Base-by-base conservation (phyloP, 352 stramenopile genomes). In the Pythium phragmitis region DNA sequence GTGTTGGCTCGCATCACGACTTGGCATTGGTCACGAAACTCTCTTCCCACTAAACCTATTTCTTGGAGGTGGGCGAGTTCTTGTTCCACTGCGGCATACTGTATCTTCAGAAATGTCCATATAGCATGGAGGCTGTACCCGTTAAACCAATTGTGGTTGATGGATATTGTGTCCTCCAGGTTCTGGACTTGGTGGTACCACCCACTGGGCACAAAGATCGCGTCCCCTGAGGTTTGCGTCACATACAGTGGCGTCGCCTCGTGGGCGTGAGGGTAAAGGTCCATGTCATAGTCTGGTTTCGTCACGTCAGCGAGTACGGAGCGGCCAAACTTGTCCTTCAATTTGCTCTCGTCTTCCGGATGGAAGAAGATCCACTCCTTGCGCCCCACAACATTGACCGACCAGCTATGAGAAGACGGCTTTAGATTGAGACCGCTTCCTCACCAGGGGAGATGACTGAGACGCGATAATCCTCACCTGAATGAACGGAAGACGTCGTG, bases 141-240 rank as follows among this genome's bases (percentile, higher is more conserved):
- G 54, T 97, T 98, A 64, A 98, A 96, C 96, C 96, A 99, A 74
- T 99, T 99, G 72, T 98, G 94, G 82, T 99, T 99, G 70, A 99
- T 96, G 2, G 92, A 98, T 48, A 99, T 86, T 17, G 94, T 98
- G 69, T 96, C 80, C 36, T 92, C 76, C 13, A 97, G 43, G 69
- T 99, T 99, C 26, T 80, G 76, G 8, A 99, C 96, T 63, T 97
- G 77, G 64, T 99, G 97, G 61, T 97, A 97, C 94, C 96, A 99
- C 11, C 87, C 92, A 26, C 85, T 96, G 1, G 96, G 96, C n/a
- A 99, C 96, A 75, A 99, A 99, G 49, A 99, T 97, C 1, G 85
- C 87, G 33, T 94, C 83, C 3, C 79, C 80, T 1, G 70, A 68
- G 47, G 88, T 80, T 70, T 94, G 85, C 7, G 80, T 77, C 1